Evolutionary conservation across 345 rosid genomes (phyloP).

Genomic region (Carallia brachiata): DNA sequence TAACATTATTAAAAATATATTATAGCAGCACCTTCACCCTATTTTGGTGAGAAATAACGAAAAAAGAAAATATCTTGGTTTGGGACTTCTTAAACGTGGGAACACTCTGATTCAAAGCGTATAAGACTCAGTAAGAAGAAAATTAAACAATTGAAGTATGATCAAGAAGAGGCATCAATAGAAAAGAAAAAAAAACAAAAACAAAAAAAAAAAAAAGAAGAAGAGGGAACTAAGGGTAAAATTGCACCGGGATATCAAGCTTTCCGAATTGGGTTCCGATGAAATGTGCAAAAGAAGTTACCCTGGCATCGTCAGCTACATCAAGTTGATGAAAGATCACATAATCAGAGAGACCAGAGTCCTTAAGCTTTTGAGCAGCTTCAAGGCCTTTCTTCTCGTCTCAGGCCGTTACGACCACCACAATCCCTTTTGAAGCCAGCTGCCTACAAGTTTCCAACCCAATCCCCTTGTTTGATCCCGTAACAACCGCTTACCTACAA

Average conservation of each 20-base stretch:
- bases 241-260: slow-evolving; percentile 15
- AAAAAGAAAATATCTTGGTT: no score
- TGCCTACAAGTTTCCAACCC: slow-evolving; percentile 18
- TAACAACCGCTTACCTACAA: slow-evolving; percentile 31
- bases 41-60: no score
- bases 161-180: no score
- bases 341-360: not conserved
- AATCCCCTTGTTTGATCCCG: slow-evolving; percentile 29
- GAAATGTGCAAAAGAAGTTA: slow-evolving; percentile 8
- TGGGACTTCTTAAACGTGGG: not conserved
- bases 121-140: no score
- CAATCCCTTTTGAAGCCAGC: slow-evolving; percentile 2
- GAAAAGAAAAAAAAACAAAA: no score
- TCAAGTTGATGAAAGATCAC: slow-evolving; percentile 14
- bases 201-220: no score
- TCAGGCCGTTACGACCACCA: slow-evolving; percentile 1
- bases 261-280: slow-evolving; percentile 14
- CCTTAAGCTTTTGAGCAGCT: not conserved
- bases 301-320: not conserved
- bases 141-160: no score
- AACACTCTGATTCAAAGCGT: not conserved
- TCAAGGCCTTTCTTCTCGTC: slow-evolving; percentile 8
- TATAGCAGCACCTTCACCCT: no score
- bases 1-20: no score
- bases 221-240: not conserved